Evolutionary conservation across 495 filamentous ascomycete species (phyloP).

Genomic region (Cercophora sp.): DNA sequence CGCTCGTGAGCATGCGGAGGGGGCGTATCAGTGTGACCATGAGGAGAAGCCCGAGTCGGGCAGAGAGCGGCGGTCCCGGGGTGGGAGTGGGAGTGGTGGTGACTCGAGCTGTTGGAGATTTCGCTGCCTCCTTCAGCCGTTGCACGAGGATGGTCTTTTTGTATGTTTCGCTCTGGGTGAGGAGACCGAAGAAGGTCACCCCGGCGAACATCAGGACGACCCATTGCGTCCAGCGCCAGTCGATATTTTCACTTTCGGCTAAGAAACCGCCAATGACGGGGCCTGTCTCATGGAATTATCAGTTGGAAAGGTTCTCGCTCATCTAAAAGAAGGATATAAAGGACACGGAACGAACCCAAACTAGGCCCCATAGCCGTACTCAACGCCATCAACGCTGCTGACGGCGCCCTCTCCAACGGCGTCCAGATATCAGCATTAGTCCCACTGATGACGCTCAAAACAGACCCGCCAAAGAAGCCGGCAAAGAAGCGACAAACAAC

Average conservation of each 20-base stretch:
- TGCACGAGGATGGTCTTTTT: not conserved
- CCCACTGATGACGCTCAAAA: not conserved
- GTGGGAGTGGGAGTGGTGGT: not conserved
- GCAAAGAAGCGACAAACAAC: not conserved
- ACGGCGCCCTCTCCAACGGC: not conserved
- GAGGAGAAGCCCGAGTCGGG: not conserved
- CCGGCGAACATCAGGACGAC: not conserved
- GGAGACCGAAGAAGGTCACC: not conserved
- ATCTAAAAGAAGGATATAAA: not conserved
- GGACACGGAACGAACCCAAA: not conserved
- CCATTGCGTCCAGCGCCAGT: conserved; percentile 4
- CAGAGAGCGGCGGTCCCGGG: not conserved
- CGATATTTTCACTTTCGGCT: not conserved
- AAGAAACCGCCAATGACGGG: not conserved
- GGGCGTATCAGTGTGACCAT: not conserved
- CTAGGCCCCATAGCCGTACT: not conserved
- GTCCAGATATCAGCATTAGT: not conserved
- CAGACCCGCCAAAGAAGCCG: not conserved
- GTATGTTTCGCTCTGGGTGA: not conserved
- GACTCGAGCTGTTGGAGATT: not conserved
- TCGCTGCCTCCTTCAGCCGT: not conserved
- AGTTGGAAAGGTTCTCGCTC: not conserved
- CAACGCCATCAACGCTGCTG: not conserved
- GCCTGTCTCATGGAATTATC: not conserved
- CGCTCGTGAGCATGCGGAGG: not conserved